Base-by-base conservation (phyloP, 805 yeast species). In the Kluyveromyces siamensis region DNA sequence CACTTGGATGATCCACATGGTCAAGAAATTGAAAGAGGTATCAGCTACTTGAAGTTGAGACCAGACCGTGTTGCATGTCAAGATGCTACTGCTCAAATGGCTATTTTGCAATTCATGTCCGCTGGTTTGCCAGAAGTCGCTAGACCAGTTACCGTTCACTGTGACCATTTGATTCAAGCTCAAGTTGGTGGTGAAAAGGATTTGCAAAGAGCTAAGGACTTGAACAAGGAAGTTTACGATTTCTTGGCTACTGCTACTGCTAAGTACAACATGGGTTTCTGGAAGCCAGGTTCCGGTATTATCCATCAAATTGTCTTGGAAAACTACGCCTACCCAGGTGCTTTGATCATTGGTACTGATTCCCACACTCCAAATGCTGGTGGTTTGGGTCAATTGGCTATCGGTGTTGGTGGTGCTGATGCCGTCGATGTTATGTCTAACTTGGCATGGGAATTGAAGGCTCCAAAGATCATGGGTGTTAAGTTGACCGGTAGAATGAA, bases 371-470 rank as follows among this genome's bases (percentile, higher is more conserved):
- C 97, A 53, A 90, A 90, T 71, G 97, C 96, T 51, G 97, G 97
- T 77, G 97, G 97, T 73, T 79, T 90, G 65, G 97, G 97, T 75
- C 95, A 87, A 74, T 80, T 90, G 64, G 97, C 97, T 58, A 90
- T 90, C 60, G 98, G 97, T 80, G 97, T 91, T 59, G 98, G 97
- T 77, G 98, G 98, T 79, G 98, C 98, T 58, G 98, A 90, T 71
- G 97, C 97, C 54, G 98, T 90, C 59, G 98, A 90, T 69, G 97
- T 88, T 52, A 80, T 90, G 83, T 87, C 97, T 52, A 84, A 85
- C 65, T 78, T 88, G 57, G 84, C 98, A 49, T 90, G 98, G 98
- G 98, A 90, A 75, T 81, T 90, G 66, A 90, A 90, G 78, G 97
- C 97, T 52, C 98, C 98, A 65, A 88, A 87, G 75, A 79, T 89